Conservation (phyloP, 2,329 filamentous ascomycete genomes). For the Sporothrix sp. region DNA sequence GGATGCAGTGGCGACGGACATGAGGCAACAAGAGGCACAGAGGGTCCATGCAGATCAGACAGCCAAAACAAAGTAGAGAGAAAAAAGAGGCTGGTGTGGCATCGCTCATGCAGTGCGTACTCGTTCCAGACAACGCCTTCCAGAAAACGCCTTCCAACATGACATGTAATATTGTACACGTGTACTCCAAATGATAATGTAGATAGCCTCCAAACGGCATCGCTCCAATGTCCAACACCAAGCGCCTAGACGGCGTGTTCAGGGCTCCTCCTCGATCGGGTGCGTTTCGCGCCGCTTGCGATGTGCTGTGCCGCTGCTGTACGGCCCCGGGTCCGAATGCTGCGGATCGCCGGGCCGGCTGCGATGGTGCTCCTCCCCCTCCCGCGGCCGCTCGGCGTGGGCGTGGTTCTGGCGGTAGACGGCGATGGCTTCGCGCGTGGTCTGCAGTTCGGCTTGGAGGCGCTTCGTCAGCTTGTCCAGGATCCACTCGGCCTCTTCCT, state of each 20-base stretch:
- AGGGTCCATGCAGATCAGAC: too few species aligned
- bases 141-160: too few species aligned
- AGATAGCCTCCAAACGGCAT: too few species aligned
- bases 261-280: conserved; percentile 12
- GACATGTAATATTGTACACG: not conserved
- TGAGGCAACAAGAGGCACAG: too few species aligned
- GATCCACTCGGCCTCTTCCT: conserved; percentile 65
- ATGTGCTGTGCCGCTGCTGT: not conserved
- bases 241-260: too few species aligned
- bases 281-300: conserved; percentile 5
- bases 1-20: too few species aligned
- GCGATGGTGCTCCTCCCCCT: not conserved
- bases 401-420: not conserved
- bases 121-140: too few species aligned
- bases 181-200: too few species aligned
- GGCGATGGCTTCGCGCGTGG: not conserved
- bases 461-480: conserved; percentile 51
- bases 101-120: too few species aligned
- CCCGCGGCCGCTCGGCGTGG: not conserved
- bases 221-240: too few species aligned
- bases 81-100: too few species aligned
- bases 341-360: not conserved
- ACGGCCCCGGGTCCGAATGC: not conserved
- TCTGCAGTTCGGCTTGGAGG: conserved; percentile 41
- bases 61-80: too few species aligned